Evolutionary conservation across 495 filamentous ascomycete species (phyloP).

Genomic region (Diplogelasinospora grovesii): DNA sequence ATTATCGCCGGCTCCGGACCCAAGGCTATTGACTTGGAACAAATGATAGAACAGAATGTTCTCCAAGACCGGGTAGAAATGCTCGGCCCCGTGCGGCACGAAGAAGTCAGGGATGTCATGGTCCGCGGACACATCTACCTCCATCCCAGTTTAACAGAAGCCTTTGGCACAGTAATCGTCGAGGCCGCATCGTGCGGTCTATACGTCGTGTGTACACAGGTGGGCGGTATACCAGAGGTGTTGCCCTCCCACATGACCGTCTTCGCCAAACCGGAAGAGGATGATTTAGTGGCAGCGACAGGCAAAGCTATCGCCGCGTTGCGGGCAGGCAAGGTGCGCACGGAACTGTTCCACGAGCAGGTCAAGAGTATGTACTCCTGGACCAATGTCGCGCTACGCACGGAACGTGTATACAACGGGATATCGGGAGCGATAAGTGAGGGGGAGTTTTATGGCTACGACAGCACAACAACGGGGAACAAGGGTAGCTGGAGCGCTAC

Average conservation of each 20-base stretch:
- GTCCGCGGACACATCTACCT: constrained; percentile 94
- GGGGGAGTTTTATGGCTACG: constrained; percentile 79
- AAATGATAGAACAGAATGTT: constrained; percentile 95
- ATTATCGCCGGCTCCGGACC: constrained; percentile 94
- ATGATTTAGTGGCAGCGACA: constrained; percentile 79
- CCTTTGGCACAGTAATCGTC: constrained; percentile 95
- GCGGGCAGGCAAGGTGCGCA: constrained; percentile 76
- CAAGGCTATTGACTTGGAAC: constrained; percentile 94
- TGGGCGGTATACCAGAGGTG: constrained; percentile 95
- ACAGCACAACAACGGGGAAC: constrained; percentile 51
- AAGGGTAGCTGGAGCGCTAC: constrained; percentile 60
- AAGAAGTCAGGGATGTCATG: constrained; percentile 98
- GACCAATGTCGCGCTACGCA: constrained; percentile 88
- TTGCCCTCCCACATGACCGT: constrained; percentile 90
- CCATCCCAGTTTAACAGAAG: constrained; percentile 90
- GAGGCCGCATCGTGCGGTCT: constrained; percentile 93
- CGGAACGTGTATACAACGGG: constrained; percentile 89
- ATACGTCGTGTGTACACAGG: constrained; percentile 93
- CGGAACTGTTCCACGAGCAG: constrained; percentile 90
- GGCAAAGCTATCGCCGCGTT: constrained; percentile 73
- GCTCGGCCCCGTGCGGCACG: constrained; percentile 85
- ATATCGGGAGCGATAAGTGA: constrained; percentile 78
- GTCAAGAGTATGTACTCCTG: constrained; percentile 98
- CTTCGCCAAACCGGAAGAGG: constrained; percentile 88
- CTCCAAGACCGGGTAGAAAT: constrained; percentile 89